Base-by-base conservation (phyloP, 139 green algal genomes). In the Astrephomene gubernaculifera region DNA sequence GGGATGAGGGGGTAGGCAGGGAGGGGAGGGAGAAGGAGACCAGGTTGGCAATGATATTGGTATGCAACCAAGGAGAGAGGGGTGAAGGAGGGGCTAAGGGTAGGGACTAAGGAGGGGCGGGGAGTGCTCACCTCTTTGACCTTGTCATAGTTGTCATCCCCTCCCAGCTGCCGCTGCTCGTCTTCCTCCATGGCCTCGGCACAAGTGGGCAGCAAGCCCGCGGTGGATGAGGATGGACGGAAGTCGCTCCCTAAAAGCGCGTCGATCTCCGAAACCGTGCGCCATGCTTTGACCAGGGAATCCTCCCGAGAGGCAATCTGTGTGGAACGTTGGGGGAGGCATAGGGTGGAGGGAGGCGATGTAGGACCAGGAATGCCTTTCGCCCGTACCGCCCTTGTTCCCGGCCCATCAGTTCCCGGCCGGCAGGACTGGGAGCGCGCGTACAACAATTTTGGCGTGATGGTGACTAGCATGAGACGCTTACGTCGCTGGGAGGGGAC, bases 231-330 rank as follows among this genome's bases (percentile, higher is more conserved):
- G 64, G 79, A 53, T 1, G 79, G 79, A 6, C 79, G 64, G 44
- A 78, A 85, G 64, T 85, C 64, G 38, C 14, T 44, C 21, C 79
- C 79, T 45, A 85, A 64, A 33, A 85, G 64, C 3, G 79, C 79
- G 31, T 85, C 79, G 43, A 85, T 85, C 44, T 85, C 79, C 12
- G 29, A 29, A 4, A 85, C 64, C 19, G 79, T 76, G 22, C 71
- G 71, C 76, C 76, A 83, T 1, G 76, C 76, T n/a, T 83, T 83
- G 39, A 83, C 60, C 39, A 83, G 61, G 22, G 60, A 73, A 60
- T 83, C 76, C 61, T 83, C 76, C 9, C 76, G 76, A 0, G 60
- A 45, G 14, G 76, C 41, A 4, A 83, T 21, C 76, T 83, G 71
- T 5, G 43, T 24, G n/a, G 33, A 44, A 12, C n/a, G 69, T 24